Conservation (phyloP, 371 early-diverging fungal species). For the Lichtheimia ornata region DNA sequence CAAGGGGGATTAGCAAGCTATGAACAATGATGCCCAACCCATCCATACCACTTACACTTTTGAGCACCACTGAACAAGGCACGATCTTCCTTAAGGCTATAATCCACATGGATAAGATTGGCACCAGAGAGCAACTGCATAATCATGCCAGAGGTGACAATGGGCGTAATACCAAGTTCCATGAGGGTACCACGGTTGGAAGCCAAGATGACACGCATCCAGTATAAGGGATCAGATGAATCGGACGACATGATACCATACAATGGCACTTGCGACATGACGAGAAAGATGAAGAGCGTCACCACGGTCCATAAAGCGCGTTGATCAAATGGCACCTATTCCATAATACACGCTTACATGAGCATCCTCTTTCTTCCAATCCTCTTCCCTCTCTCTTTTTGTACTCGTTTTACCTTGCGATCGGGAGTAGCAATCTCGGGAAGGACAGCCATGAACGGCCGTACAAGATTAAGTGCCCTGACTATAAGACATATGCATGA, state of each 20-base stretch:
- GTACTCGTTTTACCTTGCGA: constrained; percentile 76
- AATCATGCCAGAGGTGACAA: constrained; percentile 99
- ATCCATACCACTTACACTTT: constrained; percentile 72
- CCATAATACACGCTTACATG: not conserved
- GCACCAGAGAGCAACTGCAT: constrained; percentile 98
- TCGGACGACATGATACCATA: constrained; percentile 99
- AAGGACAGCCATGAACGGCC: constrained; percentile 98
- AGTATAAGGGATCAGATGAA: constrained; percentile 98
- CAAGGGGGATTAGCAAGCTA: too few relatives aligned
- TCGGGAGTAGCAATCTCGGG: constrained; percentile 97
- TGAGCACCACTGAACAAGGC: constrained; percentile 98
- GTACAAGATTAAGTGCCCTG: constrained; percentile 94
- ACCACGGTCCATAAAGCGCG: constrained; percentile 99
- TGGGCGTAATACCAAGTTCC: constrained; percentile 99
- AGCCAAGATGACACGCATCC: constrained; percentile 99
- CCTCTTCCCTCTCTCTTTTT: not conserved
- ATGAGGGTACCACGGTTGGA: constrained; percentile 99
- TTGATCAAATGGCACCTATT: constrained; percentile 93
- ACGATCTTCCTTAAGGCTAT: constrained; percentile 97
- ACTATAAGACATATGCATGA: constrained; percentile 44
- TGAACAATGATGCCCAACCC: not conserved
- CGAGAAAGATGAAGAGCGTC: constrained; percentile 97
- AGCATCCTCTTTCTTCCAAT: not conserved
- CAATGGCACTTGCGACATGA: constrained; percentile 99
- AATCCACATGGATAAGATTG: constrained; percentile 97